Evolutionary conservation across 345 rosid species (phyloP).

Genomic region (Bruguiera parviflora): DNA sequence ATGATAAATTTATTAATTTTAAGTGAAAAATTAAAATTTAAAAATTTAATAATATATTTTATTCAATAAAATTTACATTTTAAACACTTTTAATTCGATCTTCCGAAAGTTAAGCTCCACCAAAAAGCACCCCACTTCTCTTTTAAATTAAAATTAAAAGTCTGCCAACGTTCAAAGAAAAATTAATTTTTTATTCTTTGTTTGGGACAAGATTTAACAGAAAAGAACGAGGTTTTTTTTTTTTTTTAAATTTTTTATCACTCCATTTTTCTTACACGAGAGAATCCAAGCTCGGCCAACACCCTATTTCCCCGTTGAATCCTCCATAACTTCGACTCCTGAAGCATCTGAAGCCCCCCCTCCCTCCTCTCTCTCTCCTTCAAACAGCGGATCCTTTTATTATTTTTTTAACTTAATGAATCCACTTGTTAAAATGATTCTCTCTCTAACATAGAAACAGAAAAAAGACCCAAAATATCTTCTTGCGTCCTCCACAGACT

Average conservation of each 20-base stretch:
- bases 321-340: conserved; percentile 10
- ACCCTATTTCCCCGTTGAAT: conserved; percentile 16
- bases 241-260: no score
- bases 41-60: no score
- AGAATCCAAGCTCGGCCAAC: background rate
- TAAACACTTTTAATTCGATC: no score
- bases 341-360: background rate
- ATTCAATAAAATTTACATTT: no score
- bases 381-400: background rate
- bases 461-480: background rate
- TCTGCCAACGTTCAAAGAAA: background rate
- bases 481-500: background rate
- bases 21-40: no score
- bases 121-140: no score
- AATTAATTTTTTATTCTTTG: background rate
- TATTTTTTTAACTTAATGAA: no score
- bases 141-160: background rate
- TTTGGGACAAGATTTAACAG: background rate
- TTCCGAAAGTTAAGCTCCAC: no score
- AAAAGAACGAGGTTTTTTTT: background rate
- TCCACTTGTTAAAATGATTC: no score
- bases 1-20: no score
- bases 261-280: background rate
- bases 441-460: no score
- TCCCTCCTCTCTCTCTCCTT: no score